Conservation (phyloP, 73 alveolate genomes). For the Paramecium primaurelia region DNA sequence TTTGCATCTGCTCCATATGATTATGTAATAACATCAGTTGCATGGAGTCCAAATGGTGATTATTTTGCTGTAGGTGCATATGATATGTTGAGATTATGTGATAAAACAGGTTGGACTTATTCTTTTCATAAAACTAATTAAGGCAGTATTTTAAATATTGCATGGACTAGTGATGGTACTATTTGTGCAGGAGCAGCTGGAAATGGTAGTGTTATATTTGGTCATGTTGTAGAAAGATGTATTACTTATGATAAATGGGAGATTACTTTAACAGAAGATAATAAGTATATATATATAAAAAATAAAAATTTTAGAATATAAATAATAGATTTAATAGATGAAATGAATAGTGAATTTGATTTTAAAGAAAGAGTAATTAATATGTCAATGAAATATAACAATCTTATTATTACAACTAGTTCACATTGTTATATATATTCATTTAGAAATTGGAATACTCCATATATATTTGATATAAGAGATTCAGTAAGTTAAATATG, state of each 20-base stretch:
- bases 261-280: constrained; percentile 92
- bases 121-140: constrained; percentile 87
- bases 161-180: constrained; percentile 95
- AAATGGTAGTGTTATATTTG: constrained; percentile 93
- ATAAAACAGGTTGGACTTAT: constrained; percentile 99
- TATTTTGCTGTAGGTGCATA: constrained; percentile 92
- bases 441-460: constrained; percentile 91
- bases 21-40: constrained; percentile 93
- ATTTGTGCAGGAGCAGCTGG: constrained; percentile 99
- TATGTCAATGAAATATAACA: constrained; percentile 89
- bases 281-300: constrained; percentile 64
- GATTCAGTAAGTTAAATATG: constrained; percentile 67
- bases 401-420: constrained; percentile 94
- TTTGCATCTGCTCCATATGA: constrained; percentile 95
- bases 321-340: constrained; percentile 92
- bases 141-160: constrained; percentile 83
- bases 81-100: constrained; percentile 97
- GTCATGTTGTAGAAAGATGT: constrained; percentile 77
- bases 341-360: constrained; percentile 95
- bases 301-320: not conserved
- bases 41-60: constrained; percentile 98
- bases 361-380: constrained; percentile 97
- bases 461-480: constrained; percentile 72
- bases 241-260: constrained; percentile 96
- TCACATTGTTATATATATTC: constrained; percentile 94